Conservation (phyloP, 2,329 filamentous ascomycete genomes). For the Clonostachys rosea region DNA sequence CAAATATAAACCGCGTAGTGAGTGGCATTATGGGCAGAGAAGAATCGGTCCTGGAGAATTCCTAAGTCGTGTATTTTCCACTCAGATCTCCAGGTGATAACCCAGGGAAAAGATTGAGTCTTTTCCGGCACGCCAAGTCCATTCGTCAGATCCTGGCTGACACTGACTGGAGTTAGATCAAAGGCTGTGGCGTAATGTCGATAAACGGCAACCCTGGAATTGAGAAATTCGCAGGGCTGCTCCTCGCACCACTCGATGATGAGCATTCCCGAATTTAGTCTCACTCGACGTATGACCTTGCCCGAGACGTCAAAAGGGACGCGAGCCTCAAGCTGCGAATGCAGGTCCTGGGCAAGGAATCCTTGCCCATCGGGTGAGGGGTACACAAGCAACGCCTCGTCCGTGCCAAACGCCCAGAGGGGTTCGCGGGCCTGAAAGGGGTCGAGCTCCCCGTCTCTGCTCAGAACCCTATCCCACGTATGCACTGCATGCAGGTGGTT, state of each 20-base stretch:
- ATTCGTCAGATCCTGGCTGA: too few relatives aligned
- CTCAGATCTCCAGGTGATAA: constrained; percentile 46
- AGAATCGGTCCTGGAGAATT: constrained; percentile 55
- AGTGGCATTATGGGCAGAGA: constrained; percentile 51
- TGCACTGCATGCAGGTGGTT: constrained; percentile 25
- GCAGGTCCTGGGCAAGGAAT: constrained; percentile 46
- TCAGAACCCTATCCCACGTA: constrained; percentile 39
- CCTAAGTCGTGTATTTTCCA: constrained; percentile 57
- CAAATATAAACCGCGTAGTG: constrained; percentile 61
- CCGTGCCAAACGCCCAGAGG: constrained; percentile 47
- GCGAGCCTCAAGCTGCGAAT: constrained; percentile 28
- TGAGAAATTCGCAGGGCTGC: constrained; percentile 43
- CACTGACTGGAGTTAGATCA: constrained; percentile 18
- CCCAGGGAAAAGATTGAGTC: constrained; percentile 20
- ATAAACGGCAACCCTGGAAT: constrained; percentile 44
- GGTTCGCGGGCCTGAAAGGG: constrained; percentile 40
- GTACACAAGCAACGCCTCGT: constrained; percentile 53
- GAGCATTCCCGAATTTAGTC: constrained; percentile 43
- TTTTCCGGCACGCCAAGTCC: too few relatives aligned
- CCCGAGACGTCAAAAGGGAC: constrained; percentile 45
- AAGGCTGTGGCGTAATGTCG: constrained; percentile 57
- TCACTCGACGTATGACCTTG: constrained; percentile 48
- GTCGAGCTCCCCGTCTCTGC: constrained; percentile 28
- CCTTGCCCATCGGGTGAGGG: constrained; percentile 19
- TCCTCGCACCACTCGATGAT: constrained; percentile 60